Base-by-base conservation (phyloP, 768 basidiomycete genomes). In the Pulveroboletus frians region DNA sequence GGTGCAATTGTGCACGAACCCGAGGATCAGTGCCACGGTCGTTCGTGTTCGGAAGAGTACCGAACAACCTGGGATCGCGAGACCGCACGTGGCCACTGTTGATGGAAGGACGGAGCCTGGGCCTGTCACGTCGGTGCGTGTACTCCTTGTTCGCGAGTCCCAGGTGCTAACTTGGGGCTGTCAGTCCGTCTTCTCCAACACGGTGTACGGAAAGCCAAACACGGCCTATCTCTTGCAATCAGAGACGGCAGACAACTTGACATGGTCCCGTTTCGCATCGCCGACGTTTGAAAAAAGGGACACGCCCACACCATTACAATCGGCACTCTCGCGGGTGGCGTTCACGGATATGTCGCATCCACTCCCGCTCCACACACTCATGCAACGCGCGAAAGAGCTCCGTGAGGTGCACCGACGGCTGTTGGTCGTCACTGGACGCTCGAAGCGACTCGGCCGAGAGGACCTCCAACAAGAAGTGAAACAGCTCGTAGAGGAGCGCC, bases 221-320 rank as follows among this genome's bases (percentile, higher is more conserved):
- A 86, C 88, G 5, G 75, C 84, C 58, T 82, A 76, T 10, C 76
- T 77, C 6, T 67, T 96, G 11, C 79, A 78, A 3, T 94, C 90
- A 0, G 81, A 87, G 18, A 87, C 88, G 1, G 91, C 91, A 1
- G 94, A 97, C 64, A 81, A 83, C 58, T 55, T 93, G 23, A 59
- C 80, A 18, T 94, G 92, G 91, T 72, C 76, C 1, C 78, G 76
- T 36, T 88, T 81, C 57, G 73, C 83, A 6, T 54, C 52, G 11
- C 50, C 57, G 8, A 20, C 9, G n/a, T 27, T 39, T 15, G 56
- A 58, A 9, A 43, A 52, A 9, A 43, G 51, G 17, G 56, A 56
- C 7, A 31, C 44, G 2, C 46, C 45, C 1, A 31, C 46, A 0
- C 52, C 29, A 0, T 3, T 63, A 18, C 58, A 52, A 4, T 40